Evolutionary conservation across 495 filamentous ascomycete genomes (phyloP).

Genomic region (Tuber brumale): DNA sequence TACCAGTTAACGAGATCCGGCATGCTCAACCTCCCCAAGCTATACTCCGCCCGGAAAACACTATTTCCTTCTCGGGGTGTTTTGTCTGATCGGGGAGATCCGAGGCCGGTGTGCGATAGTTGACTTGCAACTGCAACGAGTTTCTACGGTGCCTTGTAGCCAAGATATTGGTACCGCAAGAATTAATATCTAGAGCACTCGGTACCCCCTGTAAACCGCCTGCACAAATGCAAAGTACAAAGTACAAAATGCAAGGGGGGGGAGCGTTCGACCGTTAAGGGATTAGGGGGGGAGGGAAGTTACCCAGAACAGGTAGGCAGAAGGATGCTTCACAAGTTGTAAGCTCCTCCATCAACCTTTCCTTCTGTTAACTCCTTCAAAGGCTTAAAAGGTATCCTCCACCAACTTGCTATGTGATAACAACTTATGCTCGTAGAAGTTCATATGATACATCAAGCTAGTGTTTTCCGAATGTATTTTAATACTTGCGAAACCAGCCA

Average conservation of each 20-base stretch:
- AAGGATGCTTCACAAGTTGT: not conserved
- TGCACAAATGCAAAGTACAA: no score
- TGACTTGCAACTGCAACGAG: no score
- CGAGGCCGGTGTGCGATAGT: no score
- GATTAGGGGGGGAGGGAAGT: not conserved
- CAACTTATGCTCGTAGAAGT: not conserved
- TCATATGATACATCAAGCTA: not conserved
- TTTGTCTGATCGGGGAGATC: no score
- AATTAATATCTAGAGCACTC: not conserved
- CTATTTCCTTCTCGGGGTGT: no score
- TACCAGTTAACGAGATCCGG: no score
- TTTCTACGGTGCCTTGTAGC: no score
- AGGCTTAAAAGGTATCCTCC: no score
- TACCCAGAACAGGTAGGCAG: not conserved
- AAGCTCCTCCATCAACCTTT: not conserved
- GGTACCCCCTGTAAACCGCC: not conserved
- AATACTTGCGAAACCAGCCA: not conserved
- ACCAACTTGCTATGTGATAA: not conserved
- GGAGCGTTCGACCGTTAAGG: not conserved
- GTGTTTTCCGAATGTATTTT: not conserved
- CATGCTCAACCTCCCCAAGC: no score
- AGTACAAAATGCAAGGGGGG: no score
- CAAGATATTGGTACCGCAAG: not conserved
- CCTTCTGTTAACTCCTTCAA: no score
- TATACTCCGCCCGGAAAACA: no score